These are phyloP conservation scores for Pichia membranifaciens DNA, from an alignment of 805 yeast genomes.

Conservation along the genomic window DNA sequence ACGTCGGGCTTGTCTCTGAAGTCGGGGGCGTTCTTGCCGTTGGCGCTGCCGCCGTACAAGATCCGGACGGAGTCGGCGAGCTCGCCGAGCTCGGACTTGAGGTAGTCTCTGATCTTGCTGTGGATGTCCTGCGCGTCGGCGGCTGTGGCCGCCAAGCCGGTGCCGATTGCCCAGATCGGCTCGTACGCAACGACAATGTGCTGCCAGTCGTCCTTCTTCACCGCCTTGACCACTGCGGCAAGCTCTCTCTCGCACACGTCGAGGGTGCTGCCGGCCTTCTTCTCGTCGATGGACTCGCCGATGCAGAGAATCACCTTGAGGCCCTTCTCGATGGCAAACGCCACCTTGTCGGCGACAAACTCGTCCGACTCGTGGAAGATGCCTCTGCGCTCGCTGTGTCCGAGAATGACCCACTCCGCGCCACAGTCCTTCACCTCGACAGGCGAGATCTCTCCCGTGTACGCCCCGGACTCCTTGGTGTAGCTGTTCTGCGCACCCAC, in stretches of 20 bases:
- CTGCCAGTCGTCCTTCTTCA: constrained; percentile 66
- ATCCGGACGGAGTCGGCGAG: constrained; percentile 80
- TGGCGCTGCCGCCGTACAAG: constrained; percentile 98
- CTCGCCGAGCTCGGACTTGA: constrained; percentile 71
- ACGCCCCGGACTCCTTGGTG: constrained; percentile 89
- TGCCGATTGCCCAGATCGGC: constrained; percentile 99
- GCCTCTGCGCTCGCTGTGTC: constrained; percentile 98
- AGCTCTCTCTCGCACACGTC: constrained; percentile 85
- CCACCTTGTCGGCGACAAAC: constrained; percentile 88
- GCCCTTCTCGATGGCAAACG: constrained; percentile 87
- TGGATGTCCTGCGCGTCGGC: constrained; percentile 97
- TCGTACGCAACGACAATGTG: constrained; percentile 95
- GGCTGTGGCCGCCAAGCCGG: constrained; percentile 98
- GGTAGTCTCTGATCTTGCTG: constrained; percentile 77
- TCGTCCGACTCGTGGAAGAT: constrained; percentile 86
- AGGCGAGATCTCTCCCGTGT: constrained; percentile 94
- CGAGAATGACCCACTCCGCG: constrained; percentile 90
- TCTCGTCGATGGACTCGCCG: constrained; percentile 96
- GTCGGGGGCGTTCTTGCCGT: constrained; percentile 84
- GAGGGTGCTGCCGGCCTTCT: constrained; percentile 81
- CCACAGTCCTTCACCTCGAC: constrained; percentile 85
- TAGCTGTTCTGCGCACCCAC: constrained; percentile 91
- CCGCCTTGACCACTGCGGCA: constrained; percentile 75
- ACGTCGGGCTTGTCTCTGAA: constrained; percentile 91
- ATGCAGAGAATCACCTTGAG: constrained; percentile 90